Base-by-base conservation (phyloP, 345 rosid genomes). In the Sapria himalayana region DNA sequence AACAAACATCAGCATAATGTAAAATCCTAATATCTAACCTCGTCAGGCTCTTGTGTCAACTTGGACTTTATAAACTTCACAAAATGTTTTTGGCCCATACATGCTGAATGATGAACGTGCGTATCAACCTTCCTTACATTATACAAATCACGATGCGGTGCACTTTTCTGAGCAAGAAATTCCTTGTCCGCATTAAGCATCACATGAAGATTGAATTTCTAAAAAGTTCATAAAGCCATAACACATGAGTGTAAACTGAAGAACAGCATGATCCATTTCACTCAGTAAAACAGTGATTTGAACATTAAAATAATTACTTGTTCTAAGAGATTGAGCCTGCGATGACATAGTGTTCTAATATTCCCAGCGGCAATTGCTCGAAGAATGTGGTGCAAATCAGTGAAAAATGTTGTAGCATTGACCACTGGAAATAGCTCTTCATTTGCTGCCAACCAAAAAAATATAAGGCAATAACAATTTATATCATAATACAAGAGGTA, bases 41-140 rank as follows among this genome's bases (percentile, higher is more conserved):
- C 99, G 60, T 77, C 93, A 3, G 96, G 99, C 56, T 91, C 99
- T 60, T 84, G 80, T 64, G 85, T 59, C 67, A 84, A 70, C 57
- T 91, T 91, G 6, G 99, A 91, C 75, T 91, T 91, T 41, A 91
- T 91, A 63, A 91, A 91, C 74, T 95, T 73, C 54, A 91, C 56
- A 44, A 91, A 93, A 60, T 91, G 99, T 54, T 91, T 91, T 76
- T 84, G 99, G 74, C 84, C 84, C 99, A 84, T 91, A 58, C 99
- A 91, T 15, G 99, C 99, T 9, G 99, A 91, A 51, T 91, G 96
- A 58, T 91, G 99, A 43, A 91, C 92, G 55, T 91, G 96, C 2
- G 96, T 91, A 64, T 91, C 99, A 39, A 91, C 99, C 67, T 91
- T 91, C 57, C 99, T 77, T 15, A 91, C 95, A 33, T 91, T 91